phyloP scores from a whole-genome alignment of 2,329 filamentous ascomycete species.

The Aspergillus piperis region DNA sequence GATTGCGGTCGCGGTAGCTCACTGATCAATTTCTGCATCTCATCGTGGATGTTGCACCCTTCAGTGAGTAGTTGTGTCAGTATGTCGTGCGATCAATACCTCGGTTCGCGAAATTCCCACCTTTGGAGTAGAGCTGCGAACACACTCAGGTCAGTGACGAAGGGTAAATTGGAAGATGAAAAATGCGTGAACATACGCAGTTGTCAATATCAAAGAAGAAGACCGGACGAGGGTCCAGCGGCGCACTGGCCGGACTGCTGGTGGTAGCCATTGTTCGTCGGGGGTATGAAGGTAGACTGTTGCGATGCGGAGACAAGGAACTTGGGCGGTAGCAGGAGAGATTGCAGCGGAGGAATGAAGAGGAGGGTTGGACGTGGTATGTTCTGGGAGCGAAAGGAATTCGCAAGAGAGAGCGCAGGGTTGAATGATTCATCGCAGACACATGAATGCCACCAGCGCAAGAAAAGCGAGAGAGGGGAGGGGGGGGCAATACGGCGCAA shows the following conservation, averaged over 20 bases:
- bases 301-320: neutral
- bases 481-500: neutral
- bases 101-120: slow-evolving; percentile 46
- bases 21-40: slow-evolving; percentile 82
- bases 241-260: slow-evolving; percentile 17
- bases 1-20: slow-evolving; percentile 22
- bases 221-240: slow-evolving; percentile 52
- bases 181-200: slow-evolving; percentile 59
- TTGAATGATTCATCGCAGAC: slow-evolving; percentile 9
- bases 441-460: neutral
- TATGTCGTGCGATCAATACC: slow-evolving; percentile 9
- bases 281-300: neutral
- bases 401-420: neutral
- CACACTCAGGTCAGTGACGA: slow-evolving; percentile 16
- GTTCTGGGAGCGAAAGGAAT: neutral
- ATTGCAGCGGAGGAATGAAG: neutral
- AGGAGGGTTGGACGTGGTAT: neutral
- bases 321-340: slow-evolving; percentile 4
- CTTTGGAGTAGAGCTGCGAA: slow-evolving; percentile 75
- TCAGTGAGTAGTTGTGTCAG: slow-evolving; percentile 10
- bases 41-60: slow-evolving; percentile 79
- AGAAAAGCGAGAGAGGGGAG: neutral
- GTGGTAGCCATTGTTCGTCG: slow-evolving; percentile 26
- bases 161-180: neutral
- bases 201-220: slow-evolving; percentile 96